Base-by-base conservation (phyloP, 1,139 yeast genomes). In the Kodamaea derodonti region DNA sequence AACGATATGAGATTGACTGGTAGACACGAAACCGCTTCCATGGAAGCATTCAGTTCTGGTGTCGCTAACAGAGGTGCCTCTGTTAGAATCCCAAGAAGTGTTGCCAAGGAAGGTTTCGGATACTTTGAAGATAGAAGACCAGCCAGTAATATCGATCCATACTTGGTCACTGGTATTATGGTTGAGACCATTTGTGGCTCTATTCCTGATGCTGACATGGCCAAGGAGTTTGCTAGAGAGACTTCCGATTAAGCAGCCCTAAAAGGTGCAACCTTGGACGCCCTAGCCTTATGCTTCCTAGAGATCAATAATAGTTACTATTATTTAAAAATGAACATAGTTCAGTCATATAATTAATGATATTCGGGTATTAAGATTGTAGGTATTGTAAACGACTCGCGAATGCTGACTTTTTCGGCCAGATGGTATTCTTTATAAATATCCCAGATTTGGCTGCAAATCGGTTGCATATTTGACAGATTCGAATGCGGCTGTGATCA, bases 21-120 rank as follows among this genome's bases (percentile, higher is more conserved):
- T 62, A 84, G 92, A 62, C 97, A 90, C 68, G 98, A 92, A 77
- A 92, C 98, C 48, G 98, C 97, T 38, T 83, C 95, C 33, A 80
- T 85, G 78, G 84, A 87, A 52, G 67, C 79, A 37, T 92, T 90
- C 78, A 82, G 95, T 33, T 80, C 88, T 40, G 98, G 98, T 76
- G 97, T 92, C 52, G 98, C 98, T 62, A 92, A 92, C 87, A 86
- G 98, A 79, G 98, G 97, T 71, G 95, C 97, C 44, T 88, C 97
- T 26, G 81, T 92, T 52, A 86, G 98, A 79, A 92, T 92, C 61
- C 98, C 98, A 70, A 83, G 98, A 74, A 83, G 95, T 32, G 98
- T 92, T 51, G 95, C 95, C 63, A 87, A 87, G 72, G 97, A 90
- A 67, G 97, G 97, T 43, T 87, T 68, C 69, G 98, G 98, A 45